A percentile compares a stretch with the other conserved stretches of the same genome.
These are phyloP conservation scores for Cryptosporidium meleagridis DNA, from an alignment of 169 alveolate species.

Conservation along the genomic window DNA sequence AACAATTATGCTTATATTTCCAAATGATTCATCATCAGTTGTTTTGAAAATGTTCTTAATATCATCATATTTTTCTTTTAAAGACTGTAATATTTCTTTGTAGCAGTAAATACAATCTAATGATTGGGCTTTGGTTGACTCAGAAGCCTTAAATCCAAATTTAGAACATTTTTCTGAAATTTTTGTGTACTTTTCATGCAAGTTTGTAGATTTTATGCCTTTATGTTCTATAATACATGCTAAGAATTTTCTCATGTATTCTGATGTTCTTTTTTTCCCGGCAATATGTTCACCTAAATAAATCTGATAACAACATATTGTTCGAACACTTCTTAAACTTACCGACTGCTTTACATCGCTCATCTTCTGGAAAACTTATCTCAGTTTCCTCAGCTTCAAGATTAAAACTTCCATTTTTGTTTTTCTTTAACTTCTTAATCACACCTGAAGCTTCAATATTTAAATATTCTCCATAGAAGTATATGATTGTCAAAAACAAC, in stretches of 20 bases:
- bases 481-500: neutral
- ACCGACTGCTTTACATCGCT: conserved; percentile 8
- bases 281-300: conserved; percentile 19
- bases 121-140: neutral
- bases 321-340: neutral
- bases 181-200: neutral
- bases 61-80: neutral
- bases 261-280: neutral
- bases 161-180: conserved; percentile 12
- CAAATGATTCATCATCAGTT: neutral
- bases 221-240: neutral
- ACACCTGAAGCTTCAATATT: neutral
- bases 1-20: neutral
- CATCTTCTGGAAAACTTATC: neutral
- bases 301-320: neutral
- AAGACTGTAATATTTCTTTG: conserved; percentile 14
- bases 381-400: neutral
- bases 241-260: neutral
- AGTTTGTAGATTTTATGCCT: too few relatives aligned
- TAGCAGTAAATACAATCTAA: conserved; percentile 32
- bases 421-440: neutral
- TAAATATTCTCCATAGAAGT: neutral
- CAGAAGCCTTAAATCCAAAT: conserved; percentile 23
- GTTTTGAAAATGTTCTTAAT: neutral
- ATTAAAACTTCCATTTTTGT: neutral